Evolutionary conservation across 352 stramenopile species (phyloP).

Genomic region (Phytophthora podocarpi): DNA sequence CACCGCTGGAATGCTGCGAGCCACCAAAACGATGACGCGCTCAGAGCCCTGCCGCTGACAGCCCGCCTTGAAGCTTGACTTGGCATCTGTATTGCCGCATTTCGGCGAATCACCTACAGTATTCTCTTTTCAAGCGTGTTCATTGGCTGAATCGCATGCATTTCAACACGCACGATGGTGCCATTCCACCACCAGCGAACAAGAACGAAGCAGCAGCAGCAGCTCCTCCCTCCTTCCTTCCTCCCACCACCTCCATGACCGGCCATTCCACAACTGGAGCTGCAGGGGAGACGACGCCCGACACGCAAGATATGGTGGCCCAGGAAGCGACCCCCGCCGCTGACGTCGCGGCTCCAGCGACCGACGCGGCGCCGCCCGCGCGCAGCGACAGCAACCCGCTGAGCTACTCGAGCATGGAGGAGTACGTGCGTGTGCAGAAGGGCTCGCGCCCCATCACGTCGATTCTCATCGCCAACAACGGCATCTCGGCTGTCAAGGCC

Average conservation of each 20-base stretch:
- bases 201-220: constrained; percentile 32
- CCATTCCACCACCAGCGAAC: constrained; percentile 27
- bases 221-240: too few species aligned
- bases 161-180: constrained; percentile 10
- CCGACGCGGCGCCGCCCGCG: not conserved
- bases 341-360: not conserved
- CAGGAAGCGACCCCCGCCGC: constrained; percentile 24
- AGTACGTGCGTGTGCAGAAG: constrained; percentile 92
- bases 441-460: constrained; percentile 94
- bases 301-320: constrained; percentile 41
- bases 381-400: constrained; percentile 67
- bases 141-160: constrained; percentile 14
- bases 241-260: constrained; percentile 15
- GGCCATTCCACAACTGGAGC: constrained; percentile 50
- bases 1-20: constrained; percentile 17
- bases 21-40: constrained; percentile 28
- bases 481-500: constrained; percentile 99
- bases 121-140: not conserved
- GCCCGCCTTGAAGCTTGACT: constrained; percentile 19
- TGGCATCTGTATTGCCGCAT: constrained; percentile 5
- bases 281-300: constrained; percentile 29
- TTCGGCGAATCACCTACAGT: constrained; percentile 5
- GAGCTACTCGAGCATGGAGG: constrained; percentile 89
- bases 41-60: constrained; percentile 11
- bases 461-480: constrained; percentile 99